Conservation (phyloP, 2,329 filamentous ascomycete genomes). For the Sordariomycetes sp. region DNA sequence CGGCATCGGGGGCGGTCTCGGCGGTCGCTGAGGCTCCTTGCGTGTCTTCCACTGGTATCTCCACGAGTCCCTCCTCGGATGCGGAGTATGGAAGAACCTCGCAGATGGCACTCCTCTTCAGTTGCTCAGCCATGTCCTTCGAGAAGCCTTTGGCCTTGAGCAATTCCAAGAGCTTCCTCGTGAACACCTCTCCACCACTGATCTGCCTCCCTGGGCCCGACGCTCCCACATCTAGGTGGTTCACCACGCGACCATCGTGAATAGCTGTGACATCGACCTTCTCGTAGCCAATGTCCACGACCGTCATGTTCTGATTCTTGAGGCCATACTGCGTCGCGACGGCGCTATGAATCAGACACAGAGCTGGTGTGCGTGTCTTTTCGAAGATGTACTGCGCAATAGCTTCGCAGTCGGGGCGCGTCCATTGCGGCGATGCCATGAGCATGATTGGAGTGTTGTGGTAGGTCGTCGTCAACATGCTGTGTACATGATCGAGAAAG, state of each 20-base stretch:
- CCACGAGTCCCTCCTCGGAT: conserved; percentile 34
- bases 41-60: conserved; percentile 34
- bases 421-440: conserved; percentile 85
- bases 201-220: conserved; percentile 20
- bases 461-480: conserved; percentile 79
- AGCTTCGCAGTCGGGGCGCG: conserved; percentile 73
- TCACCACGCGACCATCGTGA: conserved; percentile 68
- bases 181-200: conserved; percentile 85
- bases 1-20: conserved; percentile 18
- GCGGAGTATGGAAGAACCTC: conserved; percentile 53
- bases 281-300: conserved; percentile 84
- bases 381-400: conserved; percentile 95
- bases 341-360: conserved; percentile 84
- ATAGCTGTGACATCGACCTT: conserved; percentile 93
- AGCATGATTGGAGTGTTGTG: conserved; percentile 95
- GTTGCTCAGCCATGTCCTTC: conserved; percentile 59
- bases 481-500: conserved; percentile 85
- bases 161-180: conserved; percentile 59
- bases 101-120: conserved; percentile 58
- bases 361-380: conserved; percentile 88
- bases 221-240: conserved; percentile 52
- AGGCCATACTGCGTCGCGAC: conserved; percentile 81
- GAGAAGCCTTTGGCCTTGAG: conserved; percentile 52
- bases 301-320: conserved; percentile 64
- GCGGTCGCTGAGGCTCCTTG: conserved; percentile 17